phyloP scores from a whole-genome alignment of 768 basidiomycete genomes.

The Nevesoporus exiguus region DNA sequence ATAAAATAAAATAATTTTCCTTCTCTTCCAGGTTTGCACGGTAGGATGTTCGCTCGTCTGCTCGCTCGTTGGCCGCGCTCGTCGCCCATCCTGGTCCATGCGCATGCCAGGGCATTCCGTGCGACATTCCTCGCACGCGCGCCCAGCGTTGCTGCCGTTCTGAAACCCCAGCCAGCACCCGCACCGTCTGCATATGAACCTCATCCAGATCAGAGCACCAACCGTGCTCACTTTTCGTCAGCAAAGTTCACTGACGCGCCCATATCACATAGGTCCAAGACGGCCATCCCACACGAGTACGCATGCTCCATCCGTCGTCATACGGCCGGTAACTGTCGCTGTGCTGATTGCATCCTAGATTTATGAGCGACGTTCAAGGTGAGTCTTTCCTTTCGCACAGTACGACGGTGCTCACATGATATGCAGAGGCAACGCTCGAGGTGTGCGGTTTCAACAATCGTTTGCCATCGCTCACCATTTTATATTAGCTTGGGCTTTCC shows the following conservation, averaged over 20 bases:
- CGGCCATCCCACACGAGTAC: constrained; percentile 42
- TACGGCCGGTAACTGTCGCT: constrained; percentile 8
- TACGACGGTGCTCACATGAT: neutral
- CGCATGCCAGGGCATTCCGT: constrained; percentile 13
- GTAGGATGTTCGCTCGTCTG: constrained; percentile 21
- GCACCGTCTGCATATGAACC: constrained; percentile 2
- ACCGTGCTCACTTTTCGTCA: constrained; percentile 28
- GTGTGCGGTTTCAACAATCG: constrained; percentile 15
- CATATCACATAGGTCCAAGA: constrained; percentile 41
- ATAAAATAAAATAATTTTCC: neutral
- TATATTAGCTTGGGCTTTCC: constrained; percentile 35
- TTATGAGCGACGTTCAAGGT: constrained; percentile 49
- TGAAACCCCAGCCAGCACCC: constrained; percentile 10
- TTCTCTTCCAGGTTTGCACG: neutral
- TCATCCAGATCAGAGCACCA: constrained; percentile 15
- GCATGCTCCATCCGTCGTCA: constrained; percentile 13
- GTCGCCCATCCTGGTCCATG: constrained; percentile 10
- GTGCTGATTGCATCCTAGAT: constrained; percentile 30
- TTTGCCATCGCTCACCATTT: constrained; percentile 1
- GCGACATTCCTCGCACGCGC: constrained; percentile 9
- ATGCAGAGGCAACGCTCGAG: constrained; percentile 40
- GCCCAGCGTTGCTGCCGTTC: constrained; percentile 4
- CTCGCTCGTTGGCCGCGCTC: constrained; percentile 23
- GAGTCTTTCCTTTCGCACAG: constrained; percentile 2
- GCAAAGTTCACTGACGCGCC: constrained; percentile 28